Percentiles rank a stretch among this genome's conserved stretches.
These are phyloP conservation scores for Diacronema lutheri DNA, from an alignment of 78 protist species.

Conservation along the genomic window DNA sequence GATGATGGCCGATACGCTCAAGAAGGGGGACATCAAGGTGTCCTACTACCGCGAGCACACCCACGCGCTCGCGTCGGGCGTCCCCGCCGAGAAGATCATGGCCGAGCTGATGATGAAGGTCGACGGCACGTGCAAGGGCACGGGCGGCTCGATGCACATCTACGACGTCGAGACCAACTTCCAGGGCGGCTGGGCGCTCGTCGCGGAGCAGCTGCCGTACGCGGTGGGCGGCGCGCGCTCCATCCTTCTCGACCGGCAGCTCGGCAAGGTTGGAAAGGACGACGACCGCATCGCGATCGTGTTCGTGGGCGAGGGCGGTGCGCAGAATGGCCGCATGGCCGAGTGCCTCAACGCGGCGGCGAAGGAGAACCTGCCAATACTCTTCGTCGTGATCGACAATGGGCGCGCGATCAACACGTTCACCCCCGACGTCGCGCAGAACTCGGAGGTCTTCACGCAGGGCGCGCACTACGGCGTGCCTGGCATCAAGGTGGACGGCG, in stretches of 20 bases:
- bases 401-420: conserved; percentile 47
- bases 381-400: conserved; percentile 34
- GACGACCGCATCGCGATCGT: conserved; percentile 38
- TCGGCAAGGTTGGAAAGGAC: not conserved
- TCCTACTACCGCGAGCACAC: conserved; percentile 47
- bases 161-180: conserved; percentile 37
- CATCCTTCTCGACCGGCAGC: conserved; percentile 31
- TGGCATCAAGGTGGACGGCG: conserved; percentile 30
- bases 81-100: conserved; percentile 23
- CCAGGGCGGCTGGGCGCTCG: conserved; percentile 54
- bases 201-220: conserved; percentile 45
- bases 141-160: conserved; percentile 50
- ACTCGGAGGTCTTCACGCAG: conserved; percentile 25
- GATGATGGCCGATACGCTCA: conserved; percentile 19
- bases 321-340: conserved; percentile 43
- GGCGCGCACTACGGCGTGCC: conserved; percentile 43
- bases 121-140: conserved; percentile 40
- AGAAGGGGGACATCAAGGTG: conserved; percentile 30
- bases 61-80: conserved; percentile 40
- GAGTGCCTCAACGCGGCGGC: conserved; percentile 42
- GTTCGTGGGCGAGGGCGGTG: conserved; percentile 39
- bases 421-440: conserved; percentile 31
- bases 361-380: conserved; percentile 36
- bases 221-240: conserved; percentile 38
- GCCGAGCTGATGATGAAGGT: conserved; percentile 35